Evolutionary conservation across 371 early-diverging fungal genomes (phyloP).

Genomic region (Lichtheimia corymbifera): DNA sequence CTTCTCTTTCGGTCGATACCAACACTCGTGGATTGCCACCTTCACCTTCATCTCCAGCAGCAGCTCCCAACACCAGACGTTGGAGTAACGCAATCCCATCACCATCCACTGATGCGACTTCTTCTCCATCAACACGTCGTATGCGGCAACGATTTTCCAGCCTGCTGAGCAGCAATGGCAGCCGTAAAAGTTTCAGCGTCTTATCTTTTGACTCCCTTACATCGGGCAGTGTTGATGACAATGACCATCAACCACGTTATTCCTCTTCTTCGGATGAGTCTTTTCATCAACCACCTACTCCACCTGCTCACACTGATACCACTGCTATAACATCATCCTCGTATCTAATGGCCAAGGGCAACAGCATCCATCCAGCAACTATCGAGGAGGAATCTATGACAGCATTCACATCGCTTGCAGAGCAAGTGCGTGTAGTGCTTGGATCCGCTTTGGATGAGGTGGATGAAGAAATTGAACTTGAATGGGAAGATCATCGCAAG

Average conservation of each 20-base stretch:
- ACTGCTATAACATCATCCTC: not conserved
- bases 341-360: not conserved
- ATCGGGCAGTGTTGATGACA: not conserved
- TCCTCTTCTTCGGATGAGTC: constrained; percentile 6
- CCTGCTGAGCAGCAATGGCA: not conserved
- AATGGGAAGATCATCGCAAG: constrained; percentile 27
- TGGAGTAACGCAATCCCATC: too few species aligned
- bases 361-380: not conserved
- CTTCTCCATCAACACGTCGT: not conserved
- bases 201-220: too few species aligned
- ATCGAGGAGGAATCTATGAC: too few species aligned
- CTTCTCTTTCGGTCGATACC: too few species aligned
- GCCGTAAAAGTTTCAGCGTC: not conserved
- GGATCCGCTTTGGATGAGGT: constrained; percentile 22
- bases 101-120: too few species aligned
- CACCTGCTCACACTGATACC: constrained; percentile 7
- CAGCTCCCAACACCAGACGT: too few species aligned
- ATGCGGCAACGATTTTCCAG: constrained; percentile 8
- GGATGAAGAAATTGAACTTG: constrained; percentile 26
- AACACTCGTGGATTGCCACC: too few species aligned
- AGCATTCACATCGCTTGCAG: not conserved
- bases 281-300: constrained; percentile 7
- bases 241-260: constrained; percentile 8
- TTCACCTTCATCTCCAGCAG: too few species aligned
- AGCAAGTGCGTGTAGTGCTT: constrained; percentile 19